Percentiles rank a stretch among this genome's conserved stretches.
Evolutionary conservation across 1,284 basidiomycete species (phyloP).

Genomic region (Baeospora myosura): DNA sequence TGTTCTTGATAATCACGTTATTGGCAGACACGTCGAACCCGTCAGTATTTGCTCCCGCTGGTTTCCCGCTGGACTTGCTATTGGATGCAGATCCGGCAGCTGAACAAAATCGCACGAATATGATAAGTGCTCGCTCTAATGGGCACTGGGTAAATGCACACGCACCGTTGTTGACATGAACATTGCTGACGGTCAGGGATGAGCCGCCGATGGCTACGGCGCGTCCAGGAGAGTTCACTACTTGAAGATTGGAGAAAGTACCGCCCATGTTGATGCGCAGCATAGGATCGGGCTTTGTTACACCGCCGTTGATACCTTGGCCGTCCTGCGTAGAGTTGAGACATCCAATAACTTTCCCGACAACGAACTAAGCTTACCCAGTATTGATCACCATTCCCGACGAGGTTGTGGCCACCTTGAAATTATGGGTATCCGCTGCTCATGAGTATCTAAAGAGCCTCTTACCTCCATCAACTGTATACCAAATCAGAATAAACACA

Average conservation of each 20-base stretch:
- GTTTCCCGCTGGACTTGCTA: conserved; percentile 16
- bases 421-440: neutral
- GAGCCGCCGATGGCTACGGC: conserved; percentile 19
- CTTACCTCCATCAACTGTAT: conserved; percentile 1
- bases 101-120: neutral
- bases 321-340: conserved; percentile 22
- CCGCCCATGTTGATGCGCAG: conserved; percentile 20
- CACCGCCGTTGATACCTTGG: conserved; percentile 17
- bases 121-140: neutral
- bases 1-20: conserved; percentile 24
- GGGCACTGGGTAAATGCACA: neutral
- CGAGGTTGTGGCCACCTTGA: conserved; percentile 9
- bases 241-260: conserved; percentile 15
- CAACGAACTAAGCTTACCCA: conserved; percentile 20
- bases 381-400: conserved; percentile 22
- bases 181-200: conserved; percentile 13
- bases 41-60: conserved; percentile 30
- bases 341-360: conserved; percentile 1
- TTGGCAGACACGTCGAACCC: conserved; percentile 32
- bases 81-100: conserved; percentile 16
- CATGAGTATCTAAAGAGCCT: neutral
- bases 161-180: conserved; percentile 22
- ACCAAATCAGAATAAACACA: neutral
- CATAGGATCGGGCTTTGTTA: conserved; percentile 26
- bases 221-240: conserved; percentile 27